Percentiles rank a stretch among this genome's conserved stretches.
These are phyloP conservation scores for Rhododendron ovatum DNA, from an alignment of 148 eudicot species.

Conservation along the genomic window DNA sequence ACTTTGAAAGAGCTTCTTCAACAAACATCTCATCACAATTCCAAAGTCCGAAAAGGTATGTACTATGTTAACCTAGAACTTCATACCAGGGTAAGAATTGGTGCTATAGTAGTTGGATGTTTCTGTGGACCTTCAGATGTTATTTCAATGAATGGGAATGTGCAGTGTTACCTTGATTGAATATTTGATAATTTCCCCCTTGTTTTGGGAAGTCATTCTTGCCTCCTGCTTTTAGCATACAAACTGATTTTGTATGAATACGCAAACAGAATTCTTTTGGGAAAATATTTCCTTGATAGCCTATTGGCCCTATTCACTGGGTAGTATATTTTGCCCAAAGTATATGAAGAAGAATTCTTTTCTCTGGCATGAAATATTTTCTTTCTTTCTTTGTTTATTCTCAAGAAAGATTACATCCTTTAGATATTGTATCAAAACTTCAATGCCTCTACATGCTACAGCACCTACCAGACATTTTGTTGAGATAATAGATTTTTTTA, in stretches of 20 bases:
- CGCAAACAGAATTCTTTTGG: neutral
- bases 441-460: neutral
- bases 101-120: slow-evolving; percentile 1
- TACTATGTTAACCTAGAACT: neutral
- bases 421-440: neutral
- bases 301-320: neutral
- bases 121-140: neutral
- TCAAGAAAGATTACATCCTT: neutral
- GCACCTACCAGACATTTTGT: neutral
- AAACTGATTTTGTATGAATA: neutral
- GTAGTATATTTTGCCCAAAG: neutral
- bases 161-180: neutral
- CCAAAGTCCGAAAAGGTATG: slow-evolving; percentile 87
- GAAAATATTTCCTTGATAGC: neutral
- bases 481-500: neutral
- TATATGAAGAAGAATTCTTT: neutral
- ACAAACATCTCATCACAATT: slow-evolving; percentile 89
- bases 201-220: neutral
- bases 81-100: neutral
- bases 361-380: neutral
- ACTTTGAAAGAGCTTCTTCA: slow-evolving; percentile 93
- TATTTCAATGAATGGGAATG: neutral
- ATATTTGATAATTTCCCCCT: neutral
- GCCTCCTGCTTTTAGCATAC: neutral
- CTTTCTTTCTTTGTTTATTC: neutral